These are phyloP conservation scores for Pseudofabraea citricarpa DNA, from an alignment of 2,329 filamentous ascomycete genomes.

Conservation along the genomic window DNA sequence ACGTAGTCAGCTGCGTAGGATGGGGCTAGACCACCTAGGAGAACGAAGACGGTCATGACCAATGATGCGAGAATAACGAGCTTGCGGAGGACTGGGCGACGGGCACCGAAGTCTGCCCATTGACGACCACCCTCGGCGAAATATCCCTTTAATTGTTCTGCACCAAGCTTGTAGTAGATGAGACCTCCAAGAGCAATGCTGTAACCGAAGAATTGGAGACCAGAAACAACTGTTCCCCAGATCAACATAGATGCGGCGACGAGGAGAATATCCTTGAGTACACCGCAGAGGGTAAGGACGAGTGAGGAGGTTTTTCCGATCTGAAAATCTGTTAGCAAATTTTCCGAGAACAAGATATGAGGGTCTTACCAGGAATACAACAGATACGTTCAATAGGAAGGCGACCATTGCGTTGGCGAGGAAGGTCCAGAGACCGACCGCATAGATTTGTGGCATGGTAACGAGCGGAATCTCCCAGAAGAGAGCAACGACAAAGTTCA, in stretches of 20 bases:
- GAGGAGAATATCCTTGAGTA: conserved; percentile 83
- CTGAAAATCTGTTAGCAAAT: conserved; percentile 35
- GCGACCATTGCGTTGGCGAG: conserved; percentile 73
- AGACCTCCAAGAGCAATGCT: conserved; percentile 73
- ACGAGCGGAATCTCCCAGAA: conserved; percentile 70
- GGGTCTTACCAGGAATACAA: conserved; percentile 72
- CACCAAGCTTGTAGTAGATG: conserved; percentile 81
- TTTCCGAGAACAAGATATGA: conserved; percentile 2
- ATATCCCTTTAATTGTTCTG: conserved; percentile 79
- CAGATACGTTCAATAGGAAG: conserved; percentile 78
- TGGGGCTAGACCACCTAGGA: conserved; percentile 65
- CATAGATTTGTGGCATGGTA: conserved; percentile 64
- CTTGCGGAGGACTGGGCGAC: conserved; percentile 74
- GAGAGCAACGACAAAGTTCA: conserved; percentile 72
- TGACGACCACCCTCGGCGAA: conserved; percentile 65
- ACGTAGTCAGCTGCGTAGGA: conserved; percentile 52
- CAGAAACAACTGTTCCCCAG: conserved; percentile 71
- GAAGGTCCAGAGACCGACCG: conserved; percentile 68
- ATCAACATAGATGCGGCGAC: conserved; percentile 76
- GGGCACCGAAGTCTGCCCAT: conserved; percentile 82
- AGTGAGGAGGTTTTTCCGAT: conserved; percentile 86
- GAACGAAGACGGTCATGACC: conserved; percentile 60
- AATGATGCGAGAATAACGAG: conserved; percentile 63
- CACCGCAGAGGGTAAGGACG: conserved; percentile 80
- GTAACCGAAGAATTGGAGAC: conserved; percentile 80